A percentile compares a stretch with the other conserved stretches of the same genome.
phyloP scores from a whole-genome alignment of 495 filamentous ascomycete genomes.

The Penicillium daleae region DNA sequence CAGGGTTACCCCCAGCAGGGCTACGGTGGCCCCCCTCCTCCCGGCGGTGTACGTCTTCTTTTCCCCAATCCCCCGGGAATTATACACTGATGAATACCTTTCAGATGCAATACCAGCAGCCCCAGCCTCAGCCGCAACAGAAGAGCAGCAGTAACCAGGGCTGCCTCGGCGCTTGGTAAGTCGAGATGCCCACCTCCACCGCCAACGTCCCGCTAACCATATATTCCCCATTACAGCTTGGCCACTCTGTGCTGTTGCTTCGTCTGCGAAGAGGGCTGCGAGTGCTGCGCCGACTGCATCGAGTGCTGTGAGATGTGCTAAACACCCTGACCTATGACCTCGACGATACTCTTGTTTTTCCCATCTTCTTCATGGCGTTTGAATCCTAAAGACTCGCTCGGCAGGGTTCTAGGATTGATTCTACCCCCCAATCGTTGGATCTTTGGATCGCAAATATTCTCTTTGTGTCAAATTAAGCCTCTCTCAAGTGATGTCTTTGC shows the following conservation, averaged over 20 bases:
- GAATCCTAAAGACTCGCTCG: slow-evolving; percentile 14
- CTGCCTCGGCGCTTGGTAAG: slow-evolving; percentile 65
- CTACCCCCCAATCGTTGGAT: slow-evolving; percentile 17
- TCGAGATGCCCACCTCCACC: neutral
- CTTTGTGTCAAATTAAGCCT: neutral
- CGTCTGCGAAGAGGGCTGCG: slow-evolving; percentile 77
- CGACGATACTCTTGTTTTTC: slow-evolving; percentile 27
- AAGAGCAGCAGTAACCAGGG: slow-evolving; percentile 53
- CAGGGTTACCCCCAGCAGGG: slow-evolving; percentile 18
- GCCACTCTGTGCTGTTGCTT: slow-evolving; percentile 77
- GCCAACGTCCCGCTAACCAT: slow-evolving; percentile 17
- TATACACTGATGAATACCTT: neutral
- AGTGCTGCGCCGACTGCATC: slow-evolving; percentile 73
- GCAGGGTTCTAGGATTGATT: slow-evolving; percentile 11
- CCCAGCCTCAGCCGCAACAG: slow-evolving; percentile 35
- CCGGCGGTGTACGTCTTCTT: too few species aligned
- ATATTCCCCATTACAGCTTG: slow-evolving; percentile 46
- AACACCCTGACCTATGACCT: slow-evolving; percentile 19
- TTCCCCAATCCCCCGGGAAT: neutral
- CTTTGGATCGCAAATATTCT: slow-evolving; percentile 4
- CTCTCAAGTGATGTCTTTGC: neutral
- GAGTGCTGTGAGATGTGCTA: slow-evolving; percentile 66
- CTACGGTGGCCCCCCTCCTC: slow-evolving; percentile 25
- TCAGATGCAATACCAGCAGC: slow-evolving; percentile 24
- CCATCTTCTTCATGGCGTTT: slow-evolving; percentile 35